Evolutionary conservation across 1,284 basidiomycete genomes (phyloP).

Genomic region (Cutaneotrichosporon sp.): DNA sequence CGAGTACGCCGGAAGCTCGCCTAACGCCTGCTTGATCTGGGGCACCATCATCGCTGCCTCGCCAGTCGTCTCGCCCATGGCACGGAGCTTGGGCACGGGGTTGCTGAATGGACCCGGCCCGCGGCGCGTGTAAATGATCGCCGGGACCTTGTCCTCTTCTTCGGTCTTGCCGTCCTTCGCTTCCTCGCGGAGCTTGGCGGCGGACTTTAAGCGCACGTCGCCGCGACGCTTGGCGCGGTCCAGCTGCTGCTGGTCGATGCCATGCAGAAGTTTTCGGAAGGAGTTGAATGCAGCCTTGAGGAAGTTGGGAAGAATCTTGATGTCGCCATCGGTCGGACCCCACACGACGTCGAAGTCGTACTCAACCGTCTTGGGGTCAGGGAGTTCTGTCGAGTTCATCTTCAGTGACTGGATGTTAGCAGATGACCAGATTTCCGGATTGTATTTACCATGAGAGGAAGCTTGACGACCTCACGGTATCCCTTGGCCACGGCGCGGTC

Average conservation of each 20-base stretch:
- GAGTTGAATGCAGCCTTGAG: slow-evolving; percentile 34
- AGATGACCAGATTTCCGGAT: no score
- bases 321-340: slow-evolving; percentile 40
- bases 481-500: slow-evolving; percentile 23
- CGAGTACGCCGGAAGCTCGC: slow-evolving; percentile 75
- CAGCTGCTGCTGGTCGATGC: slow-evolving; percentile 35
- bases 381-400: slow-evolving; percentile 38
- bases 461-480: slow-evolving; percentile 29
- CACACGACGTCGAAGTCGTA: slow-evolving; percentile 43
- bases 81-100: slow-evolving; percentile 60
- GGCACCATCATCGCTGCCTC: slow-evolving; percentile 70
- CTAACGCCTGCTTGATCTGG: slow-evolving; percentile 70
- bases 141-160: background rate
- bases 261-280: slow-evolving; percentile 33
- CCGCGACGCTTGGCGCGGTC: slow-evolving; percentile 32
- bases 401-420: slow-evolving; percentile 29
- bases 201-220: slow-evolving; percentile 6
- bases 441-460: slow-evolving; percentile 40
- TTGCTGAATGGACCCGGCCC: slow-evolving; percentile 19
- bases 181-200: slow-evolving; percentile 4
- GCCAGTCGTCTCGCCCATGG: slow-evolving; percentile 78
- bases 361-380: slow-evolving; percentile 24
- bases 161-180: background rate
- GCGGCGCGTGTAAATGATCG: slow-evolving; percentile 18
- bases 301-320: slow-evolving; percentile 40